These are phyloP conservation scores for Ambrosia trifida DNA, from an alignment of 129 eudicot genomes.

Conservation along the genomic window DNA sequence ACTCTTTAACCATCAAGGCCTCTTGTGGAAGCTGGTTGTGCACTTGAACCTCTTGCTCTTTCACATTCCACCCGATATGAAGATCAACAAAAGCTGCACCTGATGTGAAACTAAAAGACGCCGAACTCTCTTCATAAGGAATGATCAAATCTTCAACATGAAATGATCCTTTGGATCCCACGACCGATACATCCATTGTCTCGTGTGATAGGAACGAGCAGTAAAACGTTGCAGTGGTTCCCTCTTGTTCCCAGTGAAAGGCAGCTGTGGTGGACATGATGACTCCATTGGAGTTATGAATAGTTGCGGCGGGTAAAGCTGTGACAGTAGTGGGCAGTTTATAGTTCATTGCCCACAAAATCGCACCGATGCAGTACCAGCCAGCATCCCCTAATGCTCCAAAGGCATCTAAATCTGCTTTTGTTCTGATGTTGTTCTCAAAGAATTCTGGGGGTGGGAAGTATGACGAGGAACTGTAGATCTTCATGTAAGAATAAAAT, in stretches of 20 bases:
- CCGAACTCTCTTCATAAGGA: conserved; percentile 72
- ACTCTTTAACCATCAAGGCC: conserved; percentile 70
- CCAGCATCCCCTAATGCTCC: conserved; percentile 94
- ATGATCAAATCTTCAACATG: conserved; percentile 62
- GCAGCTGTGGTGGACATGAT: conserved; percentile 63
- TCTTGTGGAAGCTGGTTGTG: conserved; percentile 68
- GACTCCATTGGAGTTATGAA: conserved; percentile 60
- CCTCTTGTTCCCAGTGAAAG: conserved; percentile 62
- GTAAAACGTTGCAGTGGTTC: conserved; percentile 56
- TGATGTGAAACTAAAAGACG: conserved; percentile 49
- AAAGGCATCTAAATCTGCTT: conserved; percentile 67
- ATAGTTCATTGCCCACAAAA: conserved; percentile 72
- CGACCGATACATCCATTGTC: conserved; percentile 57
- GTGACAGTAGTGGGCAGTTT: conserved; percentile 66
- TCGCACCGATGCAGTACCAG: conserved; percentile 89
- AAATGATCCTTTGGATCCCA: conserved; percentile 68
- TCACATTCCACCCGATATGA: conserved; percentile 63
- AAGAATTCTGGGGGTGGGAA: conserved; percentile 38
- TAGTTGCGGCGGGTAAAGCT: conserved; percentile 49
- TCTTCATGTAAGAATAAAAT: conserved; percentile 34
- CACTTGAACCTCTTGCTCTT: conserved; percentile 49
- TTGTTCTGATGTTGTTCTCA: conserved; percentile 59
- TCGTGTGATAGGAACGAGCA: conserved; percentile 73
- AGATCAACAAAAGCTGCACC: conserved; percentile 60
- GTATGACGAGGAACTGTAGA: conserved; percentile 67